Base-by-base conservation (phyloP, 2,329 filamentous ascomycete genomes). In the Exophiala aquamarina region DNA sequence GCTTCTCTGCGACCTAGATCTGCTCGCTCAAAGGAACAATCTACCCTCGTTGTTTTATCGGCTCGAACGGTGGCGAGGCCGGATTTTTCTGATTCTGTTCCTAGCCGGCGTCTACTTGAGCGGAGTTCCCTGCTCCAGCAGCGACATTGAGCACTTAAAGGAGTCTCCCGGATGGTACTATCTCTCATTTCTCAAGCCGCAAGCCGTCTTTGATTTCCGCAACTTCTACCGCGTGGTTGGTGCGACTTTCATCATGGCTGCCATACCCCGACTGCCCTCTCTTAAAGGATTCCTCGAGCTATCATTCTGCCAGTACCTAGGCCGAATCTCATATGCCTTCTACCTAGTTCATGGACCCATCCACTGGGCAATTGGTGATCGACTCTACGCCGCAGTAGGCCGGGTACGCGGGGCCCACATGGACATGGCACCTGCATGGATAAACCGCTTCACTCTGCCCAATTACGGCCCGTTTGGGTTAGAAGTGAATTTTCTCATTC, bases 181-280 rank as follows among this genome's bases (percentile, higher is more conserved):
- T 34, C 31, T 56, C 10, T 37, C 54, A 5, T 0, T 74, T 76
- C 7, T 13, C 46, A 84, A 83, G 49, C 81, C 83, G 0, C 80
- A 85, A 59, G 82, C 82, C 1, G 77, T 83, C 10, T 83, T 73
- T 54, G 79, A 85, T 60, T 75, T 73, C 58, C 85, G 84, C 63
- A 85, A 81, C 81, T 84, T 85, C 64, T 85, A 75, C 60, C 72
- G 85, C 2, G 82, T 82, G 60, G 79, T 75, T 69, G 82, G 80
- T 1, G 73, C 82, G 1, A 68, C 72, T 19, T 71, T 82, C 42
- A 61, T 83, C 1, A 74, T 87, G 1, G 68, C 75, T 1, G 71
- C 75, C 0, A 67, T 80, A 2, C 77, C 79, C 7, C 77, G 76
- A 14, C 71, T 86, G 14, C 58, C 65, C 3, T 77, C 73, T 73